A percentile compares a stretch with the other conserved stretches of the same genome.
Evolutionary conservation across 176 grass and related monocot genomes (phyloP).

Genomic region (Triticum dicoccoides): DNA sequence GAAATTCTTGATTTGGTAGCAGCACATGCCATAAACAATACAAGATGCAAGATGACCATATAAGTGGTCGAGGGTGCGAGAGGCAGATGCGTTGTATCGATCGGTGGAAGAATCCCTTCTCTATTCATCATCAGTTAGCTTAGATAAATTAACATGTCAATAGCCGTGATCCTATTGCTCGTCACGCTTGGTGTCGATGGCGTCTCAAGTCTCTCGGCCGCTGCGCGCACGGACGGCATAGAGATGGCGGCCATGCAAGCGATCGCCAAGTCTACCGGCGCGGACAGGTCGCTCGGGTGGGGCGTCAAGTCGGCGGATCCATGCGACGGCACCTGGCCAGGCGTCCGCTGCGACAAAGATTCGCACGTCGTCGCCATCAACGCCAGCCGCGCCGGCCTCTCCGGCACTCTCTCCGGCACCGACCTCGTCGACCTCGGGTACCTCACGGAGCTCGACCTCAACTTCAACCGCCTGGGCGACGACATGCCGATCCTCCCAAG

Average conservation of each 20-base stretch:
- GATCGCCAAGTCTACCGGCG: conserved; percentile 1
- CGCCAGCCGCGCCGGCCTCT: conserved; percentile 18
- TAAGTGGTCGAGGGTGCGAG: neutral
- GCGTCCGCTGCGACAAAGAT: conserved; percentile 13
- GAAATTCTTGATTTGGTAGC: neutral
- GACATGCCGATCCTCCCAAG: neutral
- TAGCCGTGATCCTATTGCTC: neutral
- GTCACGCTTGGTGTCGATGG: neutral
- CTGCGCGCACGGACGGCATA: neutral
- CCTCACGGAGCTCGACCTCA: conserved; percentile 12
- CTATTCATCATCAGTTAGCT: neutral
- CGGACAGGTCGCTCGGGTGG: conserved; percentile 5
- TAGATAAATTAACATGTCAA: neutral
- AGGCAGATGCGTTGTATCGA: neutral
- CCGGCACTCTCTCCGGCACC: neutral
- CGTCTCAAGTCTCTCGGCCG: neutral
- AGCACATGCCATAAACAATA: neutral
- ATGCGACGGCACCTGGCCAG: conserved; percentile 13
- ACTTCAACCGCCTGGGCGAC: neutral
- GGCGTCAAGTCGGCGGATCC: conserved; percentile 13
- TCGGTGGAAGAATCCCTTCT: neutral
- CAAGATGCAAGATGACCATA: neutral
- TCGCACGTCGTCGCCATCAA: conserved; percentile 1
- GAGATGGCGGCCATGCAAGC: conserved; percentile 16
- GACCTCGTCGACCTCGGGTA: neutral